Base-by-base conservation (phyloP, 2,329 filamentous ascomycete genomes). In the Botrytis medusae region DNA sequence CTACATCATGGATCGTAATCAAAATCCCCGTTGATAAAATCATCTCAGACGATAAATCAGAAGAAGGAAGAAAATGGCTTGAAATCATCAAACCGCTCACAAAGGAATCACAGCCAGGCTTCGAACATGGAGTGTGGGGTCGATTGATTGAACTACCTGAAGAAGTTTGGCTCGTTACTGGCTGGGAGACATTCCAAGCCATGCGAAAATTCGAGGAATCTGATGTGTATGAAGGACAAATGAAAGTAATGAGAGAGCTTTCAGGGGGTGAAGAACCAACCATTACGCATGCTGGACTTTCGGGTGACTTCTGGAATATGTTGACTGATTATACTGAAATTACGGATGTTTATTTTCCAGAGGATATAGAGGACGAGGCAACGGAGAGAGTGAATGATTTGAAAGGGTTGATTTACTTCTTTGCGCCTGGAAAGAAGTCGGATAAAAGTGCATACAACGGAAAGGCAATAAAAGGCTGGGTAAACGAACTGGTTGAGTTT, bases 371-470 rank as follows among this genome's bases (percentile, higher is more conserved):
- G 1, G 62, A 34, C 0, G 29, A 34, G 3, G 29, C 20, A 32
- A 25, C 46, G 62, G 34, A 32, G 2, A 46, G 62, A 10, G 10
- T 46, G 1, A 8, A 64, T 4, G 10, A 34, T 22, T 12, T 64
- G 29, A 46, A 18, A 32, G 62, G 62, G 2, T 16, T 64, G 10
- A 44, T 46, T 16, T 64, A 46, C 20, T 46, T 46, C 42, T 34
- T 64, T 14, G 62, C 62, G 29, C 62, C 42, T 46, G 62, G 40
- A 29, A 64, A 46, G 40, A 34, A 22, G 18, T 64, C 62, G 1
- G 42, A 42, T 32, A 64, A 46, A 46, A 64, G 42, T 46, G 42
- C 62, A 64, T 64, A 64, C n/a, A 64, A 22, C 22, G 42, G 62
- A 34, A 64, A 44, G 44, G 20, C 62, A 44, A 25, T 29, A 2